Evolutionary conservation across 1,284 basidiomycete species (phyloP), one percentile per base, ranked within the genome.

Genomic region (Cutaneotrichosporon arboriforme): DNA sequence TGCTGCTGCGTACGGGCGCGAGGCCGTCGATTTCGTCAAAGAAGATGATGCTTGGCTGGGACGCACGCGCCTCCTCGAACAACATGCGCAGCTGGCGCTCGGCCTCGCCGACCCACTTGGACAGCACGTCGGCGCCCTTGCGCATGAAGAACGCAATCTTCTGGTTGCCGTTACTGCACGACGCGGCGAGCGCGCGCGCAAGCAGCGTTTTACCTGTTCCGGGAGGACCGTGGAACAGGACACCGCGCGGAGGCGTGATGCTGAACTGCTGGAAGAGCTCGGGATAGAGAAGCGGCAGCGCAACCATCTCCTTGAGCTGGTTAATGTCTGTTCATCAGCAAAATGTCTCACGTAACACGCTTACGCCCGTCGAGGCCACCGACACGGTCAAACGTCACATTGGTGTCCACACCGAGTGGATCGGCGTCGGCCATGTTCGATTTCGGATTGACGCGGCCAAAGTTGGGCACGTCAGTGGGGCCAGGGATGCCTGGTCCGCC

Each of bases 81-180:
- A 99, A 80, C 49, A 98, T 81, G 1, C 96, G 84, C 7, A 98
- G 81, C 72, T 98, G 96, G 4, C 96, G 84, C 69, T 98, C 96
- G 2, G 96, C 96, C 76, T 99, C 96, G 54, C 96, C 96, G 12
- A 99, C 94, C 96, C 96, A 99, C 77, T 98, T 98, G 8, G 91
- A 96, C 22, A 98, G 80, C 63, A 90, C 92, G 73, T 99, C 96
- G 20, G 96, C 96, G 37, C 96, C 96, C 76, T 99, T 99, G 46
- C 96, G 88, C 96, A 99, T 98, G 80, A 97, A 98, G 79, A 99
- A 99, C 2, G 92, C 89, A 37, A 98, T 94, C 64, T 88, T 85
- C 63, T 87, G 88, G 31, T 90, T 93, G 45, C 90, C 85, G 1
- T 85, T 85, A 45, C 90, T 86, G 74, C 90, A 94, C 60, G 89